Conservation (phyloP, 768 basidiomycete species). For the Kwoniella pini region DNA sequence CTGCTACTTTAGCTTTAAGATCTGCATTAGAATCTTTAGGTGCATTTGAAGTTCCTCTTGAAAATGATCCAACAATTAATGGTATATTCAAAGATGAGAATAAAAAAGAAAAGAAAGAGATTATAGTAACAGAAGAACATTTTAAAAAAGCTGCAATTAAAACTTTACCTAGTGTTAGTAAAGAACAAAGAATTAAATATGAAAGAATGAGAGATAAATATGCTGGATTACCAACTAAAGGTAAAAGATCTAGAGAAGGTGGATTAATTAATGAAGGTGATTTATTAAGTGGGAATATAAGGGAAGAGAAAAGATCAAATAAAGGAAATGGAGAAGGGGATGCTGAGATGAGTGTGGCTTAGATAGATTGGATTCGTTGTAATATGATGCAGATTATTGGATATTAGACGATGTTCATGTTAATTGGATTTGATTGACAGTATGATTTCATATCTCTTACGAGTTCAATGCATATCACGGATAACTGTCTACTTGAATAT, state of each 20-base stretch:
- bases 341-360: constrained; percentile 10
- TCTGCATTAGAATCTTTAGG: constrained; percentile 63
- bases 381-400: background rate
- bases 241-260: constrained; percentile 40
- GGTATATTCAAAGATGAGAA: constrained; percentile 8
- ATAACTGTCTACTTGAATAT: too few species aligned
- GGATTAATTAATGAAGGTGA: constrained; percentile 2
- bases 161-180: constrained; percentile 81
- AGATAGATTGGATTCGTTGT: background rate
- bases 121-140: constrained; percentile 63
- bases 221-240: constrained; percentile 64
- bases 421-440: too few species aligned
- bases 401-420: too few species aligned
- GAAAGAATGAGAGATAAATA: constrained; percentile 77
- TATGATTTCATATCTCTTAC: background rate
- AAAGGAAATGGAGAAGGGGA: constrained; percentile 16
- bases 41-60: constrained; percentile 63
- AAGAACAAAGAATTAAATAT: constrained; percentile 77
- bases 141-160: constrained; percentile 75
- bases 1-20: constrained; percentile 79
- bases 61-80: constrained; percentile 18
- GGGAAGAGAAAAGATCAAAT: background rate
- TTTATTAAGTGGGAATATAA: background rate
- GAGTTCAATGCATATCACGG: too few species aligned
- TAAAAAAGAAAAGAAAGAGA: constrained; percentile 21